Evolutionary conservation across 768 basidiomycete species (phyloP).

Genomic region (Amanita phalloides): DNA sequence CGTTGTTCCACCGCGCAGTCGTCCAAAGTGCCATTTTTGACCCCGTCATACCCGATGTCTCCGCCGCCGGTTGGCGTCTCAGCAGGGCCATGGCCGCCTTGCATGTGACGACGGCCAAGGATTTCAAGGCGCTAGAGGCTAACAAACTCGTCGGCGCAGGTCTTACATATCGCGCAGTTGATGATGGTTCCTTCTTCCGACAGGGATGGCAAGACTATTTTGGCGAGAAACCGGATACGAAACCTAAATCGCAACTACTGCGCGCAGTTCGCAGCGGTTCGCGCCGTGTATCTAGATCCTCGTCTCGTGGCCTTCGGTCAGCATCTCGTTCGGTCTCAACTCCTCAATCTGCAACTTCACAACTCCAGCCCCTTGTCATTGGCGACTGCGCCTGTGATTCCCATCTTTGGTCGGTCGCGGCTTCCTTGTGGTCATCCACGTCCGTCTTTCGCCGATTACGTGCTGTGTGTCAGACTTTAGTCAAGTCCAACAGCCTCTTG

Average conservation of each 20-base stretch:
- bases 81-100: conserved; percentile 51
- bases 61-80: conserved; percentile 55
- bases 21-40: conserved; percentile 66
- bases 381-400: conserved; percentile 64
- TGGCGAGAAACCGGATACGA: conserved; percentile 18
- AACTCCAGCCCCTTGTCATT: conserved; percentile 60
- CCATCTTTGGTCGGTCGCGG: conserved; percentile 47
- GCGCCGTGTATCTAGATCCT: neutral
- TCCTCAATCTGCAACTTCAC: conserved; percentile 11
- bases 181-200: conserved; percentile 63
- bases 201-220: conserved; percentile 45
- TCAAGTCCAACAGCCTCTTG: conserved; percentile 48
- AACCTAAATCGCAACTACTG: conserved; percentile 8
- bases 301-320: conserved; percentile 7
- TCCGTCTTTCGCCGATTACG: conserved; percentile 58
- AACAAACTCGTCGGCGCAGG: conserved; percentile 46
- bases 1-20: conserved; percentile 65
- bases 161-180: conserved; percentile 43
- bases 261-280: conserved; percentile 1
- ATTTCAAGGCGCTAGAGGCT: conserved; percentile 48
- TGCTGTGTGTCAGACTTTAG: conserved; percentile 63
- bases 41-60: conserved; percentile 46
- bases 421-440: conserved; percentile 51
- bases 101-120: conserved; percentile 42
- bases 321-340: conserved; percentile 14